These are phyloP conservation scores for Syzygium malaccense DNA, from an alignment of 441 rosid genomes.

Conservation along the genomic window DNA sequence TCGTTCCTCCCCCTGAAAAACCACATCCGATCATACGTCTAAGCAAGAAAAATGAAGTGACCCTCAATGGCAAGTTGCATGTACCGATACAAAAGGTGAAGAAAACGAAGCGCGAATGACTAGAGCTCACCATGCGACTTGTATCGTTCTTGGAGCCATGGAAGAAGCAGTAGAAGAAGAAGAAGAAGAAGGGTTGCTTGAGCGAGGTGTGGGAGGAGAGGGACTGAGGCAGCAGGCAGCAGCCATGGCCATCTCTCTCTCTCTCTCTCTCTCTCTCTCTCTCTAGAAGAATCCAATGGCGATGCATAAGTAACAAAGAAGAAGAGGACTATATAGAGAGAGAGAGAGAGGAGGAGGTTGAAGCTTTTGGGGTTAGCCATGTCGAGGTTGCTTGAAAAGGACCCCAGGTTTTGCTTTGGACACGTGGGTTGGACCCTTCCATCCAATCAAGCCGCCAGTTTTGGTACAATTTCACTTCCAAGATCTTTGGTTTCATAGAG, in stretches of 20 bases:
- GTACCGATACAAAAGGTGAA: background rate
- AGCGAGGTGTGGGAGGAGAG: slow-evolving; percentile 9
- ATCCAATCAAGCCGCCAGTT: background rate
- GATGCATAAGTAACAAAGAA: background rate
- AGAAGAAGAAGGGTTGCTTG: background rate
- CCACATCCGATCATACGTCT: background rate
- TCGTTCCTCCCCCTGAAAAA: background rate
- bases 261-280: background rate
- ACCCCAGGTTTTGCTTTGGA: background rate
- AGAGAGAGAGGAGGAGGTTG: background rate
- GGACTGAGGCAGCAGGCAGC: slow-evolving; percentile 35
- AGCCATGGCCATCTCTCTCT: slow-evolving; percentile 13
- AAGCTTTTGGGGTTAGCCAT: background rate
- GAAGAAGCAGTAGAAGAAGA: background rate
- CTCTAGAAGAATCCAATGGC: background rate
- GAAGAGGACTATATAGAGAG: background rate
- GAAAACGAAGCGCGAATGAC: background rate
- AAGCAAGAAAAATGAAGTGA: background rate
- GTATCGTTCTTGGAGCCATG: background rate
- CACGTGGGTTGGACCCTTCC: background rate
- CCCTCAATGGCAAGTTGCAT: too few relatives aligned
- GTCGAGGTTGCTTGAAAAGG: background rate
- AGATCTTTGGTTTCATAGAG: background rate
- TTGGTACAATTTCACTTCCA: fast-evolving
- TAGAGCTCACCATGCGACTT: background rate